Base-by-base conservation (phyloP, 176 grass and related monocot genomes). In the Carex scoparia region DNA sequence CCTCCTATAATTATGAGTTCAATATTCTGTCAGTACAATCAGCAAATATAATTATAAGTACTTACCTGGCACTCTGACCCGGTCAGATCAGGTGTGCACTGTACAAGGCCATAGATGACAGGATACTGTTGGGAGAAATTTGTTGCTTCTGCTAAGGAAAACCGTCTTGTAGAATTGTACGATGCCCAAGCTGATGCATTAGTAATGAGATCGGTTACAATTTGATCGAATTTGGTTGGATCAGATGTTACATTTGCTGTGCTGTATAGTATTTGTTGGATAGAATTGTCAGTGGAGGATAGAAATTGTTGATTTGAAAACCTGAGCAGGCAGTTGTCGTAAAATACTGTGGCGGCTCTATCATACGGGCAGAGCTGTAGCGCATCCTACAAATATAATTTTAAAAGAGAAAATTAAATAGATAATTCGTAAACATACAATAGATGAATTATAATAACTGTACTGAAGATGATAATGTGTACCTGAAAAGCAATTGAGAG, bases 11-110 rank as follows among this genome's bases (percentile, higher is more conserved):
- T 55, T 76, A 14, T 31, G 2, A 19, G 11, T 15, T 30, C 10
- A 55, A 32, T 0, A 30, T 54, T 55, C 1, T 76, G n/a, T 40
- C 23, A 76, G 19, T 54, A 76, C 15, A 9, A 38, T 69, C 30
- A 48, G 7, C 0, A 72, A 27, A 48, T 72, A 23, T 14, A 2
- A 76, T 10, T 76, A 4, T 15, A 28, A 76, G 48, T 11, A 76
- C 72, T 54, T 31, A 54, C 55, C 38, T 75, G 80, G 88, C 93
- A 95, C 79, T 91, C 77, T 3, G 10, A 79, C 32, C 40, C 6
- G 1, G 82, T 58, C 15, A 97, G 83, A 84, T 97, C 94, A 48
- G 79, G 87, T 31, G 91, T 97, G 88, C 94, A 97, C 91, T 94
- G 91, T 54, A 53, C 88, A 28, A 97, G 75, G 0, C 88, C 91